Evolutionary conservation across 1,284 basidiomycete genomes (phyloP).

Genomic region (Chalciporus sp.): DNA sequence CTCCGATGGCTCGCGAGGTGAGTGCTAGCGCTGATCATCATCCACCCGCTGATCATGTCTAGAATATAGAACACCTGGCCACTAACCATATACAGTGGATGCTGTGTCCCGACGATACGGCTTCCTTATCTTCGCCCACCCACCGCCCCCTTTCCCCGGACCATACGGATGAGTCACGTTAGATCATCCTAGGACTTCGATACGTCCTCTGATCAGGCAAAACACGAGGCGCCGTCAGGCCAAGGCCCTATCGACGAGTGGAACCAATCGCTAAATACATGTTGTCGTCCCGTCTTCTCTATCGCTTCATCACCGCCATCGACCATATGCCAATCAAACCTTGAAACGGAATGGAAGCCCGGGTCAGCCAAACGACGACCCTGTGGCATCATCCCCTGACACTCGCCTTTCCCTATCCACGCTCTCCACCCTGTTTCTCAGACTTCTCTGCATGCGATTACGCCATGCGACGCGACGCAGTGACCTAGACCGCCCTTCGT

Average conservation of each 20-base stretch:
- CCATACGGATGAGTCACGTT: background rate
- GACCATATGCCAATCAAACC: slow-evolving; percentile 27
- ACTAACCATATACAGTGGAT: background rate
- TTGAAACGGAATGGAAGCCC: slow-evolving; percentile 31
- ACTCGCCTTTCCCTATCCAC: background rate
- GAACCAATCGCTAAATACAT: slow-evolving; percentile 16
- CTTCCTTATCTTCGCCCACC: background rate
- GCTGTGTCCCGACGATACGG: background rate
- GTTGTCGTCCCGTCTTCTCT: slow-evolving; percentile 4
- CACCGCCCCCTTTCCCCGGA: background rate
- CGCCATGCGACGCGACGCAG: background rate
- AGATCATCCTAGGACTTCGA: background rate
- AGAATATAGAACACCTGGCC: slow-evolving; percentile 5
- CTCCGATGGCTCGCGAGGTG: slow-evolving; percentile 12
- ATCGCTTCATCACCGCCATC: slow-evolving; percentile 24
- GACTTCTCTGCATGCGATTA: background rate
- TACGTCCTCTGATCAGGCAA: slow-evolving; percentile 5
- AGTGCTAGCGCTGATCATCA: background rate
- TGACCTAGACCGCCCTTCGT: background rate
- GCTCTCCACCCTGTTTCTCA: background rate
- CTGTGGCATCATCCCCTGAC: slow-evolving; percentile 7
- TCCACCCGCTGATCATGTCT: background rate
- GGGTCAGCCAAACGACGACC: slow-evolving; percentile 7
- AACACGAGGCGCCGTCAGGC: slow-evolving; percentile 14
- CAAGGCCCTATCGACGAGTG: background rate